A percentile compares a stretch with the other conserved stretches of the same genome.
Evolutionary conservation across 2,329 filamentous ascomycete genomes (phyloP).

Genomic region (Dactylonectria estremocensis): DNA sequence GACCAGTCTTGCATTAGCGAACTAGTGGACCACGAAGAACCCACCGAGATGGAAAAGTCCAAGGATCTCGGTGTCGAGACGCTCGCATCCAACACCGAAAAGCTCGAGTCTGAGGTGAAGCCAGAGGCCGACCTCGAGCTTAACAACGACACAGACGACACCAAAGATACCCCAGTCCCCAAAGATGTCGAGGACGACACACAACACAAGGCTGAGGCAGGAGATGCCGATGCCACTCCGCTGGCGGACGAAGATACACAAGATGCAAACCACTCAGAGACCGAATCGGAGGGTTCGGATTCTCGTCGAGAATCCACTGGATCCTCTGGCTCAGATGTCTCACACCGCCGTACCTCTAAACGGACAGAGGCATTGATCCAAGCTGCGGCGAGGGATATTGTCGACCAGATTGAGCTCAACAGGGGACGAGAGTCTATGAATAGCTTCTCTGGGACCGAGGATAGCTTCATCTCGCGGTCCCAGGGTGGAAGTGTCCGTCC

Average conservation of each 20-base stretch:
- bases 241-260: constrained; percentile 1
- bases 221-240: constrained; percentile 21
- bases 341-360: constrained; percentile 57
- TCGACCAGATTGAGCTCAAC: constrained; percentile 61
- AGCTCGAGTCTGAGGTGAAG: constrained; percentile 34
- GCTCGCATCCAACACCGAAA: constrained; percentile 28
- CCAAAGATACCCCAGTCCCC: background rate
- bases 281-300: constrained; percentile 36
- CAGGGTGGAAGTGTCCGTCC: constrained; percentile 13
- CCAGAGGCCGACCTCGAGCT: constrained; percentile 29
- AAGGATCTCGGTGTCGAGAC: constrained; percentile 32
- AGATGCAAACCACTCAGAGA: constrained; percentile 34
- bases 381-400: constrained; percentile 66
- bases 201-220: constrained; percentile 19
- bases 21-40: constrained; percentile 56
- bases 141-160: constrained; percentile 16
- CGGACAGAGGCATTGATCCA: constrained; percentile 69
- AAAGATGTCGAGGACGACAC: constrained; percentile 14
- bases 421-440: constrained; percentile 45
- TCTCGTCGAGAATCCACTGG: constrained; percentile 42
- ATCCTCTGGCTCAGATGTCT: constrained; percentile 41
- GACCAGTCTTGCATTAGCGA: constrained; percentile 62
- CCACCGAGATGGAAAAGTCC: constrained; percentile 17
- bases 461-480: constrained; percentile 1
- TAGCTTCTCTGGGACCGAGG: constrained; percentile 18